phyloP scores from a whole-genome alignment of 805 yeast species.

The Sporopachydermia quercuum region DNA sequence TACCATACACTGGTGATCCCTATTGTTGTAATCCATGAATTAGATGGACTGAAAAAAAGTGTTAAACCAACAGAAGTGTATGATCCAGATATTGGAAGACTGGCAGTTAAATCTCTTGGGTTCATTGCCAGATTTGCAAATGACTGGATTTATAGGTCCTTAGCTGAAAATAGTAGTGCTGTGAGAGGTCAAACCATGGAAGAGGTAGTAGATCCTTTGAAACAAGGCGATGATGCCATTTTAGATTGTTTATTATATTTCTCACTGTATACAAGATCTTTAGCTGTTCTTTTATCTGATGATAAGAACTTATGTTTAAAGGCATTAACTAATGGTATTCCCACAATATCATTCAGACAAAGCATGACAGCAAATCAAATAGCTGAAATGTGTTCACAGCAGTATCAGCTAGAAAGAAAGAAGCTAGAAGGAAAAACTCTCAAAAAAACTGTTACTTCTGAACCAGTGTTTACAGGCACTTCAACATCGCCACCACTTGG shows the following conservation, averaged over 20 bases:
- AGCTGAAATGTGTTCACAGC: constrained; percentile 24
- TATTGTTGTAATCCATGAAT: constrained; percentile 49
- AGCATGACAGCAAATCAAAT: constrained; percentile 34
- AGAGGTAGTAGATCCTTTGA: constrained; percentile 32
- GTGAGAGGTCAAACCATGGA: constrained; percentile 50
- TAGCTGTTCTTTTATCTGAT: constrained; percentile 55
- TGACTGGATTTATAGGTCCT: constrained; percentile 53
- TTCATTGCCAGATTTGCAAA: constrained; percentile 53
- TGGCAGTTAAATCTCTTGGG: not conserved
- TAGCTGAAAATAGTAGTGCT: constrained; percentile 35
- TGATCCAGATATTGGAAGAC: not conserved
- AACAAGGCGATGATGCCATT: constrained; percentile 65
- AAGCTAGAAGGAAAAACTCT: constrained; percentile 1
- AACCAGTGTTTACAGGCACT: no score
- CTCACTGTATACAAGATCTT: constrained; percentile 19
- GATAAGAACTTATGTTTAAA: constrained; percentile 74
- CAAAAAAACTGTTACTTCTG: constrained; percentile 2
- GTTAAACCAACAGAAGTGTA: constrained; percentile 8
- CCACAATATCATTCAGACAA: constrained; percentile 38
- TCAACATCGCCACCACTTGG: no score
- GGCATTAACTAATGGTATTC: constrained; percentile 50
- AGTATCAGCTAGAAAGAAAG: constrained; percentile 15
- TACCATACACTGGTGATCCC: constrained; percentile 53
- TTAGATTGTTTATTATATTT: constrained; percentile 71
- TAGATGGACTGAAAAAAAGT: constrained; percentile 66